phyloP scores from a whole-genome alignment of 768 basidiomycete genomes.

The Lactarius sp. region DNA sequence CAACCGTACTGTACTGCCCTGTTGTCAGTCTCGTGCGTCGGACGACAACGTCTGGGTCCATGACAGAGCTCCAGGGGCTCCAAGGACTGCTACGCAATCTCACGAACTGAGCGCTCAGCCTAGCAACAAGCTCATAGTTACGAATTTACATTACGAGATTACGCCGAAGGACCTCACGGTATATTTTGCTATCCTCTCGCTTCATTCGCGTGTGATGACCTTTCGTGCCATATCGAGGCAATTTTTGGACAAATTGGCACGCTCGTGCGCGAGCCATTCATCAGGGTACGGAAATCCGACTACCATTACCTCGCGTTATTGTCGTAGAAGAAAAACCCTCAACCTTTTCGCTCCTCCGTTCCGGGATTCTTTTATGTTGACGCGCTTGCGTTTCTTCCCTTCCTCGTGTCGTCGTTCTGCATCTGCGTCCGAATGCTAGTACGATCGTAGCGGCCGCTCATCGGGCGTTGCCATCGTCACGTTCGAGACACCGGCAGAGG shows the following conservation, averaged over 20 bases:
- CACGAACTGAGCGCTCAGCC: background rate
- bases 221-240: slow-evolving; percentile 41
- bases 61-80: slow-evolving; percentile 17
- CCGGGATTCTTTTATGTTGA: slow-evolving; percentile 21
- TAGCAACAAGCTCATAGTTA: slow-evolving; percentile 55
- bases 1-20: background rate
- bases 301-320: slow-evolving; percentile 42
- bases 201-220: background rate
- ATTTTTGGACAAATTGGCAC: slow-evolving; percentile 93
- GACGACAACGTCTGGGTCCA: slow-evolving; percentile 19
- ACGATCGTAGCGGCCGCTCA: slow-evolving; percentile 93
- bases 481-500: slow-evolving; percentile 75
- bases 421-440: slow-evolving; percentile 54
- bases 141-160: slow-evolving; percentile 90
- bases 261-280: slow-evolving; percentile 86
- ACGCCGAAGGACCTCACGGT: slow-evolving; percentile 86
- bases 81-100: background rate
- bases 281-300: slow-evolving; percentile 77
- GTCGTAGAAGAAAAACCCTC: slow-evolving; percentile 55
- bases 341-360: slow-evolving; percentile 38
- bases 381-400: slow-evolving; percentile 17
- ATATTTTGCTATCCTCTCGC: slow-evolving; percentile 31
- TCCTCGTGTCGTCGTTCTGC: slow-evolving; percentile 30
- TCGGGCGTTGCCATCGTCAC: slow-evolving; percentile 75
- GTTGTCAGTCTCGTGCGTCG: slow-evolving; percentile 17